Conservation (phyloP, 2,329 filamentous ascomycete species). For the Ceratocystis cacaofunesta region DNA sequence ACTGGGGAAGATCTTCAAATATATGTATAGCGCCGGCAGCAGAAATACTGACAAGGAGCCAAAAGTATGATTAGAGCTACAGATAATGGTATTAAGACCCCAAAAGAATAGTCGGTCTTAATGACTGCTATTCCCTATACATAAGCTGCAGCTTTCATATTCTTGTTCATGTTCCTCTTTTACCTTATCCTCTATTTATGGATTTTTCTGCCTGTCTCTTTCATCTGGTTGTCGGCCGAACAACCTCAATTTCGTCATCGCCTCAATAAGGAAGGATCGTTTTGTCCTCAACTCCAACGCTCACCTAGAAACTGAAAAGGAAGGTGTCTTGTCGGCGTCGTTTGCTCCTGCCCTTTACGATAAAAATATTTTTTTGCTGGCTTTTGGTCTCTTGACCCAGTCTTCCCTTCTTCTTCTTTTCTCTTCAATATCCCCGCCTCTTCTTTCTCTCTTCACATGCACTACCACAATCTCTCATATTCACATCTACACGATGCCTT, state of each 20-base stretch:
- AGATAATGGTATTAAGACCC: too few species aligned
- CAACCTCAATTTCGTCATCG: not conserved
- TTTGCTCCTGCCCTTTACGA: not conserved
- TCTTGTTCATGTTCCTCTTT: too few species aligned
- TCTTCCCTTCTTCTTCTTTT: not conserved
- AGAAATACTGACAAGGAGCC: too few species aligned
- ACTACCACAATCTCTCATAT: slow-evolving; percentile 1
- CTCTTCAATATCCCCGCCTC: not conserved
- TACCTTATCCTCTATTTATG: not conserved
- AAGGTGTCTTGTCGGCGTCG: not conserved
- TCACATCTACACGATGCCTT: not conserved
- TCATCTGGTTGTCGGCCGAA: not conserved
- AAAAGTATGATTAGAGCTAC: too few species aligned
- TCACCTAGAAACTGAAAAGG: not conserved
- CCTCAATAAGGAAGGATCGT: not conserved
- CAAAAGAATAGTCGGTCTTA: too few species aligned
- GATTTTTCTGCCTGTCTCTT: not conserved
- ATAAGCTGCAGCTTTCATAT: too few species aligned
- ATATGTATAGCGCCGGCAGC: too few species aligned
- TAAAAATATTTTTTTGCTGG: not conserved
- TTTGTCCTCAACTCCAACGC: not conserved
- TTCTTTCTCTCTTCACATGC: not conserved
- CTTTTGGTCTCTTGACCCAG: not conserved
- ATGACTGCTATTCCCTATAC: too few species aligned
- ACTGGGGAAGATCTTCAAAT: too few species aligned